phyloP scores from a whole-genome alignment of 2,329 filamentous ascomycete genomes.

The Periconia digitata region DNA sequence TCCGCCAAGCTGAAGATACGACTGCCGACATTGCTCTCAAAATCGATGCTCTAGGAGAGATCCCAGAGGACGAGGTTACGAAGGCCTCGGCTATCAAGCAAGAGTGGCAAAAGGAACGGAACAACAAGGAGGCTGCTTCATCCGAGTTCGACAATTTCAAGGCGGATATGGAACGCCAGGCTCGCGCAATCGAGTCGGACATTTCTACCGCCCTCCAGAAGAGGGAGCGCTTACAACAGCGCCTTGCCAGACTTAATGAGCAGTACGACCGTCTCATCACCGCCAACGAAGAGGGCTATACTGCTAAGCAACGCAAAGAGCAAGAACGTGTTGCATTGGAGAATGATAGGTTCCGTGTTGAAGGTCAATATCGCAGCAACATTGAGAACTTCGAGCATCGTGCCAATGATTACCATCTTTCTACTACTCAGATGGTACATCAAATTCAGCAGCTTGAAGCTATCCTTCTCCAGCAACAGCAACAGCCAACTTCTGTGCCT shows the following conservation, averaged over 20 bases:
- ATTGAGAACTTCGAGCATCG: constrained; percentile 43
- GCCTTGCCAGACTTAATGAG: constrained; percentile 71
- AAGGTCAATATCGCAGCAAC: constrained; percentile 42
- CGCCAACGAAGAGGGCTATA: constrained; percentile 66
- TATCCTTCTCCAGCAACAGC: constrained; percentile 43
- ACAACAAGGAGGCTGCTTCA: constrained; percentile 53
- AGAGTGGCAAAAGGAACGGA: constrained; percentile 58
- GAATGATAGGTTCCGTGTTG: constrained; percentile 36
- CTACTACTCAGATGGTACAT: constrained; percentile 39
- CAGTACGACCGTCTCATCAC: constrained; percentile 71
- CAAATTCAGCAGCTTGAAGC: constrained; percentile 44
- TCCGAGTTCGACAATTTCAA: constrained; percentile 65
- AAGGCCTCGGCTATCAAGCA: constrained; percentile 61
- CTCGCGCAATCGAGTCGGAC: constrained; percentile 66
- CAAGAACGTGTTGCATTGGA: constrained; percentile 43
- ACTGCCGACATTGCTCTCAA: constrained; percentile 58
- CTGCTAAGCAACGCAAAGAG: constrained; percentile 58
- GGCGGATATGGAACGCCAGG: constrained; percentile 61
- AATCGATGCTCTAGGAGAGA: constrained; percentile 64
- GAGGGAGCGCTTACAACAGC: constrained; percentile 70
- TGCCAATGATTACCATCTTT: constrained; percentile 41
- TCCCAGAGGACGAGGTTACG: constrained; percentile 64
- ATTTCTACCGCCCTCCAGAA: constrained; percentile 65
- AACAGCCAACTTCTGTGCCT: constrained; percentile 42
- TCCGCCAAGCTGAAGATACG: constrained; percentile 69